These are phyloP conservation scores for Pistacia atlantica DNA, from an alignment of 345 rosid species.

Conservation along the genomic window DNA sequence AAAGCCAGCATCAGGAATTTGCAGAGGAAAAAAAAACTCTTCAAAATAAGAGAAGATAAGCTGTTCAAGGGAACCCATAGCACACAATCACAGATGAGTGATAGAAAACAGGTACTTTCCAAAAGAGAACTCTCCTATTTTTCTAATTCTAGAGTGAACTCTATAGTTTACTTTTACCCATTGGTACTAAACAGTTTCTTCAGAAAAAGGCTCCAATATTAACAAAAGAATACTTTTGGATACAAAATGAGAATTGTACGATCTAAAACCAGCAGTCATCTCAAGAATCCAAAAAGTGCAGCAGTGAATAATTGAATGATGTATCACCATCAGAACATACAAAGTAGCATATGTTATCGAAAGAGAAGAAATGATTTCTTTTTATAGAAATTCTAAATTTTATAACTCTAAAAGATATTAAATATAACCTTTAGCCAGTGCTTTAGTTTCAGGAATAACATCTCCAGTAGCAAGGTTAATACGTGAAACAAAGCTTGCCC, in stretches of 20 bases:
- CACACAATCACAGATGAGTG: not conserved
- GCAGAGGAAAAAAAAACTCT: not conserved
- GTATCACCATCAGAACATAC: conserved; percentile 5
- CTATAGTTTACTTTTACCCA: not conserved
- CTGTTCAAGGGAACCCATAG: not conserved
- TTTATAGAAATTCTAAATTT: conserved; percentile 5
- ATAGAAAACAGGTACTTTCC: not conserved
- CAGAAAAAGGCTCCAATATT: not conserved
- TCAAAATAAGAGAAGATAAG: not conserved
- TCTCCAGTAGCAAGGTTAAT: conserved; percentile 87
- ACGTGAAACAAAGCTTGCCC: conserved; percentile 76
- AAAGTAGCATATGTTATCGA: conserved; percentile 12
- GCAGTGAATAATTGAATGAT: not conserved
- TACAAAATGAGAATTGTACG: not conserved
- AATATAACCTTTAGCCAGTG: conserved; percentile 79
- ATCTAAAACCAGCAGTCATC: not conserved
- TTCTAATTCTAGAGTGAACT: conserved; percentile 5
- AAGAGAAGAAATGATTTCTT: conserved; percentile 6
- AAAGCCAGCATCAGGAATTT: not conserved
- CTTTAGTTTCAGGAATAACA: conserved; percentile 90
- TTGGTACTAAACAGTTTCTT: not conserved
- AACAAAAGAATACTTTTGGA: not conserved
- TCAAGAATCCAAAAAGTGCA: not conserved
- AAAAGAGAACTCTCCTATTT: not conserved
- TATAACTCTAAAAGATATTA: conserved; percentile 9